Conservation (phyloP, 345 rosid genomes). For the Raphanus raphanistrum region DNA sequence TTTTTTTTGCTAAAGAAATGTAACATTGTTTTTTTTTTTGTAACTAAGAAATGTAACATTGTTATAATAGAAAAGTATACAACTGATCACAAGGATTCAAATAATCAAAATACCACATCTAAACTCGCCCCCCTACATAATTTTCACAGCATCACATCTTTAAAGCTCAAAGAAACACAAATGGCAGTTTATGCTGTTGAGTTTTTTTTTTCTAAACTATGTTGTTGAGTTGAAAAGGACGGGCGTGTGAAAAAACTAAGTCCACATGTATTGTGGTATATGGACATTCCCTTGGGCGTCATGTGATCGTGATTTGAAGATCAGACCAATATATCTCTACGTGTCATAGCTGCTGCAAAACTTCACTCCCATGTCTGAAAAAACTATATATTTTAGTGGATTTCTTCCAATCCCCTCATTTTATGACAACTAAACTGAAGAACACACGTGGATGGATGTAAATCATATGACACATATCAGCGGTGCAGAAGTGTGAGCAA, state of each 20-base stretch:
- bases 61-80: too few species aligned
- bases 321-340: conserved; percentile 5
- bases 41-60: too few species aligned
- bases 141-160: conserved; percentile 15
- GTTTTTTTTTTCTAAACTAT: too few species aligned
- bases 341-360: conserved; percentile 18
- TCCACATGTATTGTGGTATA: too few species aligned
- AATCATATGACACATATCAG: too few species aligned
- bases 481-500: neutral
- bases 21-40: too few species aligned
- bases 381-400: too few species aligned
- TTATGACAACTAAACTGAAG: too few species aligned
- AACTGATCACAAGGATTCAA: neutral
- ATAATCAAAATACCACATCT: neutral
- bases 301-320: conserved; percentile 20
- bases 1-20: too few species aligned
- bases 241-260: neutral
- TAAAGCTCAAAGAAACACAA: conserved; percentile 21
- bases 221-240: neutral
- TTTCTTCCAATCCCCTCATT: too few species aligned
- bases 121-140: neutral
- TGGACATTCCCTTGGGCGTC: conserved; percentile 14
- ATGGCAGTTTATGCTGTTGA: too few species aligned
- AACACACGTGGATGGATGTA: neutral
- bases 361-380: conserved; percentile 15